Conservation (phyloP, 768 basidiomycete species). For the Brasilioporus rufonigricans region DNA sequence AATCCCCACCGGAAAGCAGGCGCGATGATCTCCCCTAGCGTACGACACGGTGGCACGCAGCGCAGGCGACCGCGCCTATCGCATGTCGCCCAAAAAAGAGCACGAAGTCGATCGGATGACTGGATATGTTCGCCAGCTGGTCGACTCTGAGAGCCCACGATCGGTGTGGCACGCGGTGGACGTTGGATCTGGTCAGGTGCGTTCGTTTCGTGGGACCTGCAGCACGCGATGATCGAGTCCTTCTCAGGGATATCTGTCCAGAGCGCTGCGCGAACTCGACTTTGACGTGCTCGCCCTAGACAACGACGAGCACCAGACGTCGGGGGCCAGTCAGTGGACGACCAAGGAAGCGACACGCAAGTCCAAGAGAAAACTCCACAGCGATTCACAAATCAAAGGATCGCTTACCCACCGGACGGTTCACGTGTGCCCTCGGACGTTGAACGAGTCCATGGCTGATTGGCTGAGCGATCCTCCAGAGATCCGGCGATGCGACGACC, state of each 20-base stretch:
- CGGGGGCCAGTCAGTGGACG: conserved; percentile 53
- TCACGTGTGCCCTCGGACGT: conserved; percentile 47
- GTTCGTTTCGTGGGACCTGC: too few species aligned
- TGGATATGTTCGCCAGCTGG: conserved; percentile 44
- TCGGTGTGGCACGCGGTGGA: conserved; percentile 55
- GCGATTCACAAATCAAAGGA: conserved; percentile 15
- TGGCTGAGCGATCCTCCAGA: conserved; percentile 43
- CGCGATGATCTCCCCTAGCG: conserved; percentile 4
- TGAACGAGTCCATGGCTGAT: conserved; percentile 45
- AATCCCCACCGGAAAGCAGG: background rate
- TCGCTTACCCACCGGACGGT: conserved; percentile 57
- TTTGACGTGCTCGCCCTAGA: conserved; percentile 67
- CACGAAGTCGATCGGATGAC: conserved; percentile 72
- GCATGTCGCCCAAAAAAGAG: conserved; percentile 75
- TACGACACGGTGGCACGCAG: conserved; percentile 5
- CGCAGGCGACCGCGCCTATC: conserved; percentile 25
- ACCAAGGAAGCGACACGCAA: conserved; percentile 20
- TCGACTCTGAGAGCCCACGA: conserved; percentile 23
- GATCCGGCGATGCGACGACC: background rate
- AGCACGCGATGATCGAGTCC: background rate
- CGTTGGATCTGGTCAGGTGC: conserved; percentile 70
- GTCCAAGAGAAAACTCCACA: conserved; percentile 6
- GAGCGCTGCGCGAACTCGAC: conserved; percentile 37
- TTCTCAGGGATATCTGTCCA: conserved; percentile 60
- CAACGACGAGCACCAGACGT: conserved; percentile 53